phyloP scores from a whole-genome alignment of 2,329 filamentous ascomycete genomes.

The Curvularia sp. region DNA sequence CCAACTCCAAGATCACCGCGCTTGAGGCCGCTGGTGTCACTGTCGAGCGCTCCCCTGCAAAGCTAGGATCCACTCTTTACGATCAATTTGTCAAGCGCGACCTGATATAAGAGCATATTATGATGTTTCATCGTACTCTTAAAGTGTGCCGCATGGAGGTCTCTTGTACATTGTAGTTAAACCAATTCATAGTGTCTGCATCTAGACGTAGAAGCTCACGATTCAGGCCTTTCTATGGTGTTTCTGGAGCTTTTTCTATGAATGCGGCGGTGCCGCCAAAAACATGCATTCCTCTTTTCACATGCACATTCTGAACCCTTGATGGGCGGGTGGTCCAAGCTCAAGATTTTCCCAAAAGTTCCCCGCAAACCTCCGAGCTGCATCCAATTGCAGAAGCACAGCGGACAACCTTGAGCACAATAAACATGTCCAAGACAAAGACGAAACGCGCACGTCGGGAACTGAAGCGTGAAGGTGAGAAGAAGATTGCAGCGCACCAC shows the following conservation, averaged over 20 bases:
- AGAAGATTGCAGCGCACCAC: conserved; percentile 38
- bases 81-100: conserved; percentile 96
- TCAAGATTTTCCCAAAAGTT: conserved; percentile 26
- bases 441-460: conserved; percentile 46
- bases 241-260: neutral
- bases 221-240: neutral
- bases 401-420: conserved; percentile 3
- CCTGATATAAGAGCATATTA: conserved; percentile 73
- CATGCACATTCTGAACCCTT: conserved; percentile 18
- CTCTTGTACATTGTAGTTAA: conserved; percentile 49
- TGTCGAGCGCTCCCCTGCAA: conserved; percentile 82
- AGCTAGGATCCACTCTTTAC: conserved; percentile 90
- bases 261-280: neutral
- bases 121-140: conserved; percentile 23
- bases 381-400: conserved; percentile 10
- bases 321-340: conserved; percentile 31
- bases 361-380: conserved; percentile 33
- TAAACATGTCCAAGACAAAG: conserved; percentile 46
- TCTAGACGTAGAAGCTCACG: neutral
- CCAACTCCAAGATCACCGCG: conserved; percentile 96
- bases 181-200: conserved; percentile 32
- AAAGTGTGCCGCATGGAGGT: conserved; percentile 31
- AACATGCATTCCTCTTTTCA: conserved; percentile 9
- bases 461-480: conserved; percentile 42
- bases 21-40: conserved; percentile 92